Base-by-base conservation (phyloP, 2,329 filamentous ascomycete genomes). In the Beauveria asiatica region DNA sequence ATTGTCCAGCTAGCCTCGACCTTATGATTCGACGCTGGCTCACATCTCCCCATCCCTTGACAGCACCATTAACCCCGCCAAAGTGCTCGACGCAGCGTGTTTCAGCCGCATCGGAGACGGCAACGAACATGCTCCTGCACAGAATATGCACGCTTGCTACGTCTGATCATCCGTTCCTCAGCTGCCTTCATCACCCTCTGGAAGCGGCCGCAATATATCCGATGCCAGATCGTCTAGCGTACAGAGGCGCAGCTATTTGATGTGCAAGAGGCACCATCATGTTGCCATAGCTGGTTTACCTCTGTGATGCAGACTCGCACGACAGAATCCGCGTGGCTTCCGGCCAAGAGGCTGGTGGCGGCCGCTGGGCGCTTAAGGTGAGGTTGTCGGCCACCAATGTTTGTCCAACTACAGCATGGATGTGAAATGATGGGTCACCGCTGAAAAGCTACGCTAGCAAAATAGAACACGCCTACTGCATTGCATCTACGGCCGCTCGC, bases 141-240 rank as follows among this genome's bases (percentile, higher is more conserved):
- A 42, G 37, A 41, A 50, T 46, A 55, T 33, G 42, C 41, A 56
- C 11, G 27, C 23, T 46, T 57, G 54, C 25, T 39, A 49, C 54
- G 56, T 59, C 56, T 59, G 56, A 59, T 59, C 56, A 59, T 59
- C 56, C 46, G 56, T 59, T 59, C 56, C 25, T 51, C 45, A 3
- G 45, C 42, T 42, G 30, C 30, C 55, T 37, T 41, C n/a, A 23
- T 48, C 9, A 16, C 25, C 44, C 21, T 57, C 21, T 42, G 45
- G 50, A 57, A 25, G 42, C 30, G 17, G 53, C 19, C 9, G 37
- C 21, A 57, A 57, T 50, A 42, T 58, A 45, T 58, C 56, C 44
- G 46, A 17, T 25, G 21, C 46, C 33, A 11, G 56, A 51, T 58
- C 56, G 25, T 51, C 23, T 16, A 48, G 41, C 41, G 44, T 27